Evolutionary conservation across 305 asterid genomes (phyloP), one percentile per base, ranked within the genome.

Genomic region (Solanum aculeatissimum): DNA sequence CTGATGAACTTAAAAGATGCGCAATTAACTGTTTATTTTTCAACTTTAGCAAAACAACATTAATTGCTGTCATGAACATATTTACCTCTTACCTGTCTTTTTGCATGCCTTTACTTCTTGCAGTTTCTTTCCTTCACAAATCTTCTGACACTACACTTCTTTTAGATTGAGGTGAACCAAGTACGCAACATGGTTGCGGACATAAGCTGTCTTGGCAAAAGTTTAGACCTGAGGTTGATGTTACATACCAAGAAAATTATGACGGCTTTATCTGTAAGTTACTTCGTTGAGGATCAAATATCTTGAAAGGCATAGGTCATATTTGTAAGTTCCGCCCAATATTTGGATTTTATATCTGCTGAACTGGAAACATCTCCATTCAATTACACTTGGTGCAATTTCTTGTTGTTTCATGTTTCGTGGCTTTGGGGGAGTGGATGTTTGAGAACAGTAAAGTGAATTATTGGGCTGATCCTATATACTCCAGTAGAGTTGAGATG

Each of bases 201-300:
- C 87, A 81, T 91, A 85, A 87, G 92, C 72, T 90, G 91, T 77
- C 92, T 87, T 68, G 89, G 81, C 42, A 90, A 87, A 90, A 83
- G 85, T 65, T 86, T 88, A 12, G 93, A 90, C 58, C 43, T 90
- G 69, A 91, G 93, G 89, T 89, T 92, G 86, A 89, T 89, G 94
- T 84, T 92, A 53, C 60, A 40, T 77, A 71, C 92, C 11, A 89
- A 91, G 86, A 89, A 83, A 87, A 89, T 75, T 63, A 29, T 70
- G 21, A 81, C 19, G 21, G 71, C 83, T 43, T 65, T 90, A 42
- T 88, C 85, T 23, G 94, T 90, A 81, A 92, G 92, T 84, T 49
- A 65, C 32, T 68, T n/a, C 49, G 6, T 78, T 78, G 49, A 78
- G 45, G 66, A 29, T 78, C 42, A 53, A 32, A 58, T 58, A 40